A percentile compares a stretch with the other conserved stretches of the same genome.
Evolutionary conservation across 2,329 filamentous ascomycete genomes (phyloP).

Genomic region (Aureobasidium uvarum): DNA sequence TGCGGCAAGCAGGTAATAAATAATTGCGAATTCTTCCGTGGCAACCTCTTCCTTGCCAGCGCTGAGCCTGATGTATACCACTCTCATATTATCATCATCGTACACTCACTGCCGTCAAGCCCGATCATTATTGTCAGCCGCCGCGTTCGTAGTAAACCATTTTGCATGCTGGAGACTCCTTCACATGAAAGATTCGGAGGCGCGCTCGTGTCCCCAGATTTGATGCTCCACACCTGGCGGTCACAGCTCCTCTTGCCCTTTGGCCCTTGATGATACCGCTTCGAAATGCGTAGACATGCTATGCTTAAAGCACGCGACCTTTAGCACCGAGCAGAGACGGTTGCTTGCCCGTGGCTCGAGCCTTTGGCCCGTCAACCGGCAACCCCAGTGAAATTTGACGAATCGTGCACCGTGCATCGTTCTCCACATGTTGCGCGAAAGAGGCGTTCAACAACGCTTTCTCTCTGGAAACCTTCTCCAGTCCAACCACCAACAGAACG

Average conservation of each 20-base stretch:
- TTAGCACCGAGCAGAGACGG: background rate
- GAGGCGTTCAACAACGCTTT: slow-evolving; percentile 20
- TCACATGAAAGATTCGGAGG: slow-evolving; percentile 7
- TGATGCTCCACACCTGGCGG: slow-evolving; percentile 10
- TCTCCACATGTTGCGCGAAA: slow-evolving; percentile 18
- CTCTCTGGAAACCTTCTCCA: slow-evolving; percentile 1
- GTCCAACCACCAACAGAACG: background rate
- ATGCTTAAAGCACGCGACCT: background rate
- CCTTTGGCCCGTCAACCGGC: slow-evolving; percentile 18
- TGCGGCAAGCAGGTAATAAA: slow-evolving; percentile 2
- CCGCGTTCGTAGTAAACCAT: background rate
- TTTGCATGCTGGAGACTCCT: background rate
- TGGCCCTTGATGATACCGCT: background rate
- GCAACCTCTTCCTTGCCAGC: background rate
- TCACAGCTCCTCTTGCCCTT: slow-evolving; percentile 10
- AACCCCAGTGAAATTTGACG: slow-evolving; percentile 10
- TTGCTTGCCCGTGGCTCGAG: slow-evolving; percentile 1
- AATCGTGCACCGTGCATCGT: slow-evolving; percentile 2
- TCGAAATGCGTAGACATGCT: background rate
- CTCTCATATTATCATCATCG: background rate
- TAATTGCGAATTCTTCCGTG: background rate
- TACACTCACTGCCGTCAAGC: background rate
- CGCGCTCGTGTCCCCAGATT: slow-evolving; percentile 15
- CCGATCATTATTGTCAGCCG: background rate
- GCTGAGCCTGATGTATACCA: background rate